A percentile compares a stretch with the other conserved stretches of the same genome.
Evolutionary conservation across 78 protist species (phyloP).

Genomic region (Guillardia theta): DNA sequence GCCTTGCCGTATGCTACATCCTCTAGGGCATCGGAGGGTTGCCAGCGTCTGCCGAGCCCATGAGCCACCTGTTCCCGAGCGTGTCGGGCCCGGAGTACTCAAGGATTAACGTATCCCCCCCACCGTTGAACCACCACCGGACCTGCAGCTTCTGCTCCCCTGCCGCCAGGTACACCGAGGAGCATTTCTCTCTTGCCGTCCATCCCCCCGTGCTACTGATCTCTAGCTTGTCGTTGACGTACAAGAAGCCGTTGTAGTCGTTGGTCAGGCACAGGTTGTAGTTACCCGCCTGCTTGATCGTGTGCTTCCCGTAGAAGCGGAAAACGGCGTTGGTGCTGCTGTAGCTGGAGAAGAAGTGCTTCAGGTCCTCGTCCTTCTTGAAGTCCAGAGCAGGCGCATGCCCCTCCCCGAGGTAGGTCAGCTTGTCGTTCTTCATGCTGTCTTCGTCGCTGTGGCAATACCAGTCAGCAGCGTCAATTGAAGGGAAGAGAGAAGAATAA

Average conservation of each 20-base stretch:
- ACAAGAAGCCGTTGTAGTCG: background rate
- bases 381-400: background rate
- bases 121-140: background rate
- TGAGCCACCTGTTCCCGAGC: background rate
- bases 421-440: background rate
- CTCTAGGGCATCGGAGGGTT: no score
- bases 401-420: background rate
- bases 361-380: background rate
- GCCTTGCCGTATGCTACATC: no score
- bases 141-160: background rate
- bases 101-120: background rate
- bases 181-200: background rate
- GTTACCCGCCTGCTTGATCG: background rate
- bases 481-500: background rate
- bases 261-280: background rate
- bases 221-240: background rate
- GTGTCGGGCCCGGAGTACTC: background rate
- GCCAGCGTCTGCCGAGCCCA: background rate
- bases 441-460: no score
- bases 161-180: background rate
- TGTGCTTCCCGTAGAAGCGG: background rate
- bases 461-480: no score
- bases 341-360: background rate
- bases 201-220: background rate
- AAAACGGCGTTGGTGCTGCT: background rate